A percentile compares a stretch with the other conserved stretches of the same genome.
phyloP scores from a whole-genome alignment of 2,329 filamentous ascomycete species.

The Colletotrichum tanaceti region DNA sequence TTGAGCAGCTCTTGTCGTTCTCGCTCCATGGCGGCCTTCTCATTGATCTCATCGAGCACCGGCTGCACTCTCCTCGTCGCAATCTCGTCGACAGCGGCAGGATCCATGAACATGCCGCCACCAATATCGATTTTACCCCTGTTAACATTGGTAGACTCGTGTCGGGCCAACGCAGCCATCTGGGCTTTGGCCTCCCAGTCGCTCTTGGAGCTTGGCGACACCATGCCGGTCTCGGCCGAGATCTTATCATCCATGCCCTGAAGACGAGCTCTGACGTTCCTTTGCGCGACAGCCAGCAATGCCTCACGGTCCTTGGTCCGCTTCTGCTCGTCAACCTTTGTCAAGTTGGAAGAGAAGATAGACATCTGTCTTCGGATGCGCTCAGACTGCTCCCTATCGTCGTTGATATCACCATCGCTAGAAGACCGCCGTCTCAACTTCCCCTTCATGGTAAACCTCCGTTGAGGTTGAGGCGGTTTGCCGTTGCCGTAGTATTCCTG shows the following conservation, averaged over 20 bases:
- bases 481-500: slow-evolving; percentile 80
- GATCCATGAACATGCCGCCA: slow-evolving; percentile 82
- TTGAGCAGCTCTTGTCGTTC: slow-evolving; percentile 73
- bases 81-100: slow-evolving; percentile 81
- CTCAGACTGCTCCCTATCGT: slow-evolving; percentile 76
- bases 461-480: slow-evolving; percentile 51
- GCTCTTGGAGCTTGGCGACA: slow-evolving; percentile 73
- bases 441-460: slow-evolving; percentile 63
- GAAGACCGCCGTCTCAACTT: slow-evolving; percentile 72
- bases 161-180: slow-evolving; percentile 73
- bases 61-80: slow-evolving; percentile 83
- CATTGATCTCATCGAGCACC: slow-evolving; percentile 84
- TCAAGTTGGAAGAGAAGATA: slow-evolving; percentile 75
- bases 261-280: slow-evolving; percentile 84
- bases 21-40: slow-evolving; percentile 78
- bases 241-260: slow-evolving; percentile 85
- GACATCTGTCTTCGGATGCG: slow-evolving; percentile 84
- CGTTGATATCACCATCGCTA: slow-evolving; percentile 72
- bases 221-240: slow-evolving; percentile 79
- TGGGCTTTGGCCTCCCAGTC: slow-evolving; percentile 85
- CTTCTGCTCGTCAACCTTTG: slow-evolving; percentile 78
- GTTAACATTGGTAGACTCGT: slow-evolving; percentile 59
- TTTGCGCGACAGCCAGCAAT: slow-evolving; percentile 81
- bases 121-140: slow-evolving; percentile 75
- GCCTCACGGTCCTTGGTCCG: slow-evolving; percentile 79